Percentiles rank a stretch among this genome's conserved stretches.
phyloP scores from a whole-genome alignment of 2,329 filamentous ascomycete species.

The Gaeumannomyces tritici region DNA sequence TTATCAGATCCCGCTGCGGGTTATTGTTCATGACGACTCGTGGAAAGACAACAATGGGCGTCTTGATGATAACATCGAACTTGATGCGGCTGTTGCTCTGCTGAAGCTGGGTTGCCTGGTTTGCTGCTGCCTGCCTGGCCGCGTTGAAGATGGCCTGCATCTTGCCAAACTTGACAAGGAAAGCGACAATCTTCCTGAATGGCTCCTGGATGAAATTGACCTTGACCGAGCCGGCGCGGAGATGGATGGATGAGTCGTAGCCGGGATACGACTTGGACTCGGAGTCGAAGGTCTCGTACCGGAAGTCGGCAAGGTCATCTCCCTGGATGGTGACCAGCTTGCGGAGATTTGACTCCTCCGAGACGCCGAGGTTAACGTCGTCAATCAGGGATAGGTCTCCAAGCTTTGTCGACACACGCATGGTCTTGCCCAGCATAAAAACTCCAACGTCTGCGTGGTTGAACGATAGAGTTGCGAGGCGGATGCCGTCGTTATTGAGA shows the following conservation, averaged over 20 bases:
- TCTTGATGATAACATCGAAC: slow-evolving; percentile 88
- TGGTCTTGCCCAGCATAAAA: slow-evolving; percentile 74
- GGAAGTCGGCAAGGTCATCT: slow-evolving; percentile 90
- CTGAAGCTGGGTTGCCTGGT: slow-evolving; percentile 87
- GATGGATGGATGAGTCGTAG: slow-evolving; percentile 83
- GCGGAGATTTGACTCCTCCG: slow-evolving; percentile 69
- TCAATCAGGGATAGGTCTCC: slow-evolving; percentile 85
- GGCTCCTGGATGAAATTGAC: slow-evolving; percentile 96
- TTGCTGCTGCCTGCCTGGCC: slow-evolving; percentile 85
- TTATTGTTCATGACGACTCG: slow-evolving; percentile 61
- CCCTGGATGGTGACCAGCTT: slow-evolving; percentile 92
- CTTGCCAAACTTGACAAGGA: slow-evolving; percentile 96
- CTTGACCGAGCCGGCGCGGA: slow-evolving; percentile 90
- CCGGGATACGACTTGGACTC: slow-evolving; percentile 74
- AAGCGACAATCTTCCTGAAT: slow-evolving; percentile 96
- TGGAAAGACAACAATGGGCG: slow-evolving; percentile 93
- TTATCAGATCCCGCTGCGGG: slow-evolving; percentile 70
- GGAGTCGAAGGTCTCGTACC: slow-evolving; percentile 89
- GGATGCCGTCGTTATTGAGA: slow-evolving; percentile 94
- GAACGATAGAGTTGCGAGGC: slow-evolving; percentile 84
- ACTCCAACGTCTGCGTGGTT: slow-evolving; percentile 88
- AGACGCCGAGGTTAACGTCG: slow-evolving; percentile 85
- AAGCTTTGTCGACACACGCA: slow-evolving; percentile 78
- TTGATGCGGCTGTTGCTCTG: slow-evolving; percentile 84
- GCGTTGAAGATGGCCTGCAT: slow-evolving; percentile 99